Base-by-base conservation (phyloP, 2,329 filamentous ascomycete genomes). In the Fusarium miscanthi region DNA sequence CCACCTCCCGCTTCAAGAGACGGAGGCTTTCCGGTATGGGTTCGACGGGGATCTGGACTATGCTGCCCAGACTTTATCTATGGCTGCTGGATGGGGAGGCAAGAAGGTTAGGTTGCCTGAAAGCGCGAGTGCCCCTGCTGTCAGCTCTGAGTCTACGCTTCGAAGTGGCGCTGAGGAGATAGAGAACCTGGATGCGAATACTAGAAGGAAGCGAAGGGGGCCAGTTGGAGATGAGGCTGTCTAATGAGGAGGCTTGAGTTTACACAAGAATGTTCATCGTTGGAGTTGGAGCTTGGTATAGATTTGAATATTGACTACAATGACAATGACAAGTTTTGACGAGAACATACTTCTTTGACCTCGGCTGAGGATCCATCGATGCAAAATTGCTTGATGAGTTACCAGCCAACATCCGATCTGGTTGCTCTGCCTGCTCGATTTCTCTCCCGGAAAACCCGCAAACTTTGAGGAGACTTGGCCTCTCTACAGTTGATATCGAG, bases 1-100 rank as follows among this genome's bases (percentile, higher is more conserved):
- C 63, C 92, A 94, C 76, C 88, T 94, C 31, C 91, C 91, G 3
- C 84, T 94, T 56, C 80, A 81, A 68, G 79, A 82, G 33, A 75
- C 69, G 7, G 75, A 77, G 31, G 75, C 80, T 3, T 85, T 85
- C 6, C 59, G 45, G 19, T 78, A 77, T 27, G 73, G 61, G 6
- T 60, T 63, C 4, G 72, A 74, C 10, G 69, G 65, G 2, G 75
- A 73, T 25, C 19, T 65, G 6, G 69, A 75, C 30, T 66, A 69
- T 19, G 68, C 70, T 2, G 66, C 69, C 4, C 74, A 72, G 53
- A 80, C 78, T 0, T 21, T 80, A 17, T 73, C 74, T 5, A 62
- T 71, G 37, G 73, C 60, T 57, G 78, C 66, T 25, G 76, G 77
- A 4, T 80, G 78, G 78, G 78, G 78, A 43, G 62, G 59, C 21